Evolutionary conservation across 352 stramenopile species (phyloP).

Genomic region (Globisporangium cystogenes): DNA sequence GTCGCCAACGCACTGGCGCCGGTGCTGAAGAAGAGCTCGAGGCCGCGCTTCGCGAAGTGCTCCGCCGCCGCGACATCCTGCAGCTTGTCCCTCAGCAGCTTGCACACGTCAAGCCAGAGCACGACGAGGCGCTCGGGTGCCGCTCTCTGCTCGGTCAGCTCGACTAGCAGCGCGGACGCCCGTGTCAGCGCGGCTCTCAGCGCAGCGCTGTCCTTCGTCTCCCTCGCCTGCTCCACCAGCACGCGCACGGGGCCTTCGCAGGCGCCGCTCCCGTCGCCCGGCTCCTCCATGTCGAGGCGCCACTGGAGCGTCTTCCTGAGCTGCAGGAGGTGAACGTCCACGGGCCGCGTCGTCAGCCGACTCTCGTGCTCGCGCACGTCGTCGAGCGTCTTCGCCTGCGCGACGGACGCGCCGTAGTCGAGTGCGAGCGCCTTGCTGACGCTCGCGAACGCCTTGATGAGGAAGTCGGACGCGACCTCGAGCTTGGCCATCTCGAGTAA

Average conservation of each 20-base stretch:
- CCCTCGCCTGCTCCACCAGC: conserved; percentile 71
- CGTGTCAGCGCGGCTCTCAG: background rate
- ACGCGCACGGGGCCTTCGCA: conserved; percentile 39
- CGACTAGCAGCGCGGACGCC: background rate
- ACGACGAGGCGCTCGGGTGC: conserved; percentile 24
- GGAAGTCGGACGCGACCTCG: conserved; percentile 80
- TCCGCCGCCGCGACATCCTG: conserved; percentile 25
- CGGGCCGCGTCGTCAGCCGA: conserved; percentile 28
- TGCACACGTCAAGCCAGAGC: conserved; percentile 42
- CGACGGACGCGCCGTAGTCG: conserved; percentile 44
- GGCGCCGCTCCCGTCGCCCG: conserved; percentile 17
- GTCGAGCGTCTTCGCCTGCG: conserved; percentile 21
- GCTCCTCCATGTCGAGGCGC: conserved; percentile 46
- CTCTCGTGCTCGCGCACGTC: conserved; percentile 21
- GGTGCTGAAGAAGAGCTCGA: conserved; percentile 35
- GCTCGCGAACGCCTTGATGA: conserved; percentile 71
- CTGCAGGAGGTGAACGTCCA: conserved; percentile 68
- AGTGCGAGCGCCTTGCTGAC: conserved; percentile 51
- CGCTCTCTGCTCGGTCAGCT: background rate
- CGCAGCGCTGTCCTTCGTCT: conserved; percentile 34
- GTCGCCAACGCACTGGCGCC: conserved; percentile 6
- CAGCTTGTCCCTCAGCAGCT: conserved; percentile 37
- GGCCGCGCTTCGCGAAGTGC: conserved; percentile 18
- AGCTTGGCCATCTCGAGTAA: conserved; percentile 83
- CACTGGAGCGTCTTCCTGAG: conserved; percentile 57